Evolutionary conservation across 192 early-diverging fungal genomes (phyloP).

Genomic region (Dissophora ornata): DNA sequence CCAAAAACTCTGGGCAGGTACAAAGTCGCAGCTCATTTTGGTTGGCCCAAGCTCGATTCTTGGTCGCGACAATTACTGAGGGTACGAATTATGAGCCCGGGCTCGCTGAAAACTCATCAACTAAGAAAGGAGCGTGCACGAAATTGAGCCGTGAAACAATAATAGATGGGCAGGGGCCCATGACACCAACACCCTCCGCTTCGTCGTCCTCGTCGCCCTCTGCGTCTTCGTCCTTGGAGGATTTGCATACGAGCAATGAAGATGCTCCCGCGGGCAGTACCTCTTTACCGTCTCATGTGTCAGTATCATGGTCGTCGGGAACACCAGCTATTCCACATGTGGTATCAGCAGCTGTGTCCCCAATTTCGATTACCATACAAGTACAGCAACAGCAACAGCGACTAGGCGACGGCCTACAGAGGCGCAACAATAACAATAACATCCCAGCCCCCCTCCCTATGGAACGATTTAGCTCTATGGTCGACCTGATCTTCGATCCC

Average conservation of each 20-base stretch:
- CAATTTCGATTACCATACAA: no score
- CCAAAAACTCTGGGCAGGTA: background rate
- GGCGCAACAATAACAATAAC: no score
- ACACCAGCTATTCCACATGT: no score
- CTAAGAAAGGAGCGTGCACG: background rate
- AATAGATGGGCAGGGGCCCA: background rate
- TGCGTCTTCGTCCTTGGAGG: background rate
- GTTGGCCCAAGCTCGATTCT: slow-evolving; percentile 26
- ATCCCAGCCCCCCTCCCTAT: slow-evolving; percentile 13
- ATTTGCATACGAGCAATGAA: background rate
- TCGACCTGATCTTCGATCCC: slow-evolving; percentile 46
- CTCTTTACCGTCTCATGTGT: no score
- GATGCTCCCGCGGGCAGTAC: no score
- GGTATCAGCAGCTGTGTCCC: background rate
- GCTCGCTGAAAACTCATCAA: background rate
- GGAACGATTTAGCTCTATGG: slow-evolving; percentile 35
- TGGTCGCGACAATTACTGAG: slow-evolving; percentile 31
- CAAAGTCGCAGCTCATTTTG: slow-evolving; percentile 31
- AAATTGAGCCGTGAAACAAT: slow-evolving; percentile 3
- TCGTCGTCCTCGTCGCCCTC: background rate
- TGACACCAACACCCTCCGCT: background rate
- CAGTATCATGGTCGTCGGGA: no score
- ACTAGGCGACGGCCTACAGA: no score
- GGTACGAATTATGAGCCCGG: slow-evolving; percentile 34
- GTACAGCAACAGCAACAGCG: background rate